Evolutionary conservation across 371 early-diverging fungal species (phyloP).

Genomic region (Mucor mucedo): DNA sequence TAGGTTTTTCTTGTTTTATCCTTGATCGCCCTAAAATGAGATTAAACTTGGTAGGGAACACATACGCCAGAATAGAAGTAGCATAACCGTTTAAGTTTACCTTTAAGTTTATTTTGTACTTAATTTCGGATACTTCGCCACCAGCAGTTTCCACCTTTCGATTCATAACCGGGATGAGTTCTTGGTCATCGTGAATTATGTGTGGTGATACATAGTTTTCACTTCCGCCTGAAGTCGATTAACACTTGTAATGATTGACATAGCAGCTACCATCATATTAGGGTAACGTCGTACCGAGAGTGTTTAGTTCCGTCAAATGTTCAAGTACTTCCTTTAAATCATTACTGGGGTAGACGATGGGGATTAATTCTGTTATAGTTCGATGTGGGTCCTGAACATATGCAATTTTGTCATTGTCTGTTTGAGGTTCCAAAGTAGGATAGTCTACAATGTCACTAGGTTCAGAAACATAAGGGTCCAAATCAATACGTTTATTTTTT

Average conservation of each 20-base stretch:
- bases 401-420: background rate
- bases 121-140: conserved; percentile 1
- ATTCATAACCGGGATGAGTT: background rate
- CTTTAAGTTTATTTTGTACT: background rate
- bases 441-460: background rate
- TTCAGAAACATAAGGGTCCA: no score
- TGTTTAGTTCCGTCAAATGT: conserved; percentile 1
- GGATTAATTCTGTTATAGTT: background rate
- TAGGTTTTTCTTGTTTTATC: conserved; percentile 10
- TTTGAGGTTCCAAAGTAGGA: background rate
- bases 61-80: conserved; percentile 7
- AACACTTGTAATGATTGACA: background rate
- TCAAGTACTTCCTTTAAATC: background rate
- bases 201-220: conserved; percentile 18
- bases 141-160: conserved; percentile 19
- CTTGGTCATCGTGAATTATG: background rate
- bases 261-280: background rate
- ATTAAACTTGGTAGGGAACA: conserved; percentile 21
- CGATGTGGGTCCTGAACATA: no score
- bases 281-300: background rate
- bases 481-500: no score
- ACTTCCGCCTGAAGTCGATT: background rate
- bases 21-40: conserved; percentile 14
- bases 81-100: conserved; percentile 5
- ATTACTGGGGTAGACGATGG: background rate